Percentiles rank a stretch among this genome's conserved stretches.
phyloP scores from a whole-genome alignment of 2,329 filamentous ascomycete genomes.

The Chlorencoelia australis region DNA sequence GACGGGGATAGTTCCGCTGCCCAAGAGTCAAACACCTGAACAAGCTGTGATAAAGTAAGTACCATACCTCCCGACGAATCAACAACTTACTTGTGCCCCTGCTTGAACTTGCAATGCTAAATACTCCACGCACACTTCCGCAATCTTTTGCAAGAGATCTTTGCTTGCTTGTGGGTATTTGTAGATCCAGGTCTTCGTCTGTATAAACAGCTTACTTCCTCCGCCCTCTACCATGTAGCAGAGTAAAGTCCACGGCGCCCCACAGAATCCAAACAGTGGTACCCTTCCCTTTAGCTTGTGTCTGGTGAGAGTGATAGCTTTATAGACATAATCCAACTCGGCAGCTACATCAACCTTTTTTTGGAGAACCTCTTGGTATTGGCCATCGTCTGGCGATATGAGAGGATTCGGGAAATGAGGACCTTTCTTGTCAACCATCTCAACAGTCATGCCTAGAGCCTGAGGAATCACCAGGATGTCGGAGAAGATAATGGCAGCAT shows the following conservation, averaged over 20 bases:
- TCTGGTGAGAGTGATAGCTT: conserved; percentile 84
- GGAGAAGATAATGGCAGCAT: conserved; percentile 97
- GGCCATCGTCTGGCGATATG: conserved; percentile 65
- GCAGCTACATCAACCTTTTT: conserved; percentile 73
- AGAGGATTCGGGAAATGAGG: conserved; percentile 88
- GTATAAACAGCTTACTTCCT: conserved; percentile 86
- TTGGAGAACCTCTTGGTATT: conserved; percentile 69
- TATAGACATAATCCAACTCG: conserved; percentile 89
- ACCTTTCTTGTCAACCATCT: conserved; percentile 97
- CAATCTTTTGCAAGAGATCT: conserved; percentile 77
- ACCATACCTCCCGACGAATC: neutral
- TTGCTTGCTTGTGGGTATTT: conserved; percentile 74
- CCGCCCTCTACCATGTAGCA: conserved; percentile 99
- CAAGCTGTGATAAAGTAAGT: conserved; percentile 51
- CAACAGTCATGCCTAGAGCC: conserved; percentile 95
- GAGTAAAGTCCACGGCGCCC: conserved; percentile 90
- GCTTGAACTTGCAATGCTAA: conserved; percentile 85
- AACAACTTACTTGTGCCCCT: conserved; percentile 63
- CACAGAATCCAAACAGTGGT: conserved; percentile 91
- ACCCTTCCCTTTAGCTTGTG: conserved; percentile 81
- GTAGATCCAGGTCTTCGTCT: conserved; percentile 96
- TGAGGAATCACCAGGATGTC: conserved; percentile 97
- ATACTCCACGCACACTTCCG: conserved; percentile 91
- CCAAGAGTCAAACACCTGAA: conserved; percentile 98
- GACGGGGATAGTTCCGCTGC: conserved; percentile 82